phyloP scores from a whole-genome alignment of 2,329 filamentous ascomycete genomes.

The Diaporthe batatas region DNA sequence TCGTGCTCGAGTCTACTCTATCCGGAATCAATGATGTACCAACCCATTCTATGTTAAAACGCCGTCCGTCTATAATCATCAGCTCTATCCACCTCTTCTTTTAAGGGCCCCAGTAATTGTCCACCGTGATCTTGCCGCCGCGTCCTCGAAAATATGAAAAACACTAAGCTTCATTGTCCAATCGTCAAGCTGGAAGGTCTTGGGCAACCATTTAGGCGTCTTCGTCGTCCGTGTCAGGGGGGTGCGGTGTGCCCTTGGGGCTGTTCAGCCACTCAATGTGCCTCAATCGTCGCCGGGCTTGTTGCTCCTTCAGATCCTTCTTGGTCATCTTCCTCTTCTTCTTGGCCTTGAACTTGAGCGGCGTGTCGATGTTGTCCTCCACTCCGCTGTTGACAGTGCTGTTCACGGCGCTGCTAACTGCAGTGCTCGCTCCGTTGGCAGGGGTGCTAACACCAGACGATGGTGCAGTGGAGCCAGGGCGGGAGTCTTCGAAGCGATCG shows the following conservation, averaged over 20 bases:
- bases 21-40: constrained; percentile 19
- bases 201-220: constrained; percentile 48
- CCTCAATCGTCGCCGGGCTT: constrained; percentile 86
- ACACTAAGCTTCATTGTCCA: not conserved
- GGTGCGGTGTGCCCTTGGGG: constrained; percentile 86
- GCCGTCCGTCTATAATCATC: constrained; percentile 21
- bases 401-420: constrained; percentile 64
- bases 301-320: constrained; percentile 93
- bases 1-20: constrained; percentile 26
- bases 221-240: constrained; percentile 83
- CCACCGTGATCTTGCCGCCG: not conserved
- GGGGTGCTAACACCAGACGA: constrained; percentile 49
- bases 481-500: constrained; percentile 89
- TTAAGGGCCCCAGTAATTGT: not conserved
- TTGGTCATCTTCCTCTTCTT: constrained; percentile 99
- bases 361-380: constrained; percentile 77
- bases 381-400: constrained; percentile 84
- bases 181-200: not conserved
- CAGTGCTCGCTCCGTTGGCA: constrained; percentile 66
- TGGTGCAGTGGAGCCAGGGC: constrained; percentile 62
- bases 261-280: constrained; percentile 89
- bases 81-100: constrained; percentile 21
- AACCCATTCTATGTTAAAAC: constrained; percentile 25
- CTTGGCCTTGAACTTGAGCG: constrained; percentile 87
- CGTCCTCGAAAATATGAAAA: not conserved